phyloP scores from a whole-genome alignment of 495 filamentous ascomycete species.

The Tuber magnatum region DNA sequence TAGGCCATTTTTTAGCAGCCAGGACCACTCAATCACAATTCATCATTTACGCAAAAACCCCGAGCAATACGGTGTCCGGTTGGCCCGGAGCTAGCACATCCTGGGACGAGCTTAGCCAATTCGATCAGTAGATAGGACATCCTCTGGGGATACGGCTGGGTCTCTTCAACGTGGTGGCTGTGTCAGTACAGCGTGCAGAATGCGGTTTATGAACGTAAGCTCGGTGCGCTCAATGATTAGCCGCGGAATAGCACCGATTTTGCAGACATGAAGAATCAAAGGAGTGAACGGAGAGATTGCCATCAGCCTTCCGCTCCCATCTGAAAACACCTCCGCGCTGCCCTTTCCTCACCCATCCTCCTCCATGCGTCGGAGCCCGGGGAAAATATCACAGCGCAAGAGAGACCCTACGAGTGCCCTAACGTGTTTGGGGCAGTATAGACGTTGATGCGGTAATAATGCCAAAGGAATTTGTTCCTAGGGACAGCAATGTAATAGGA shows the following conservation, averaged over 20 bases:
- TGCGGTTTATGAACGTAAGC: neutral
- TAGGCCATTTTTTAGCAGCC: neutral
- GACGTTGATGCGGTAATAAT: neutral
- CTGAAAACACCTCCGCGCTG: neutral
- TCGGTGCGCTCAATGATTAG: no score
- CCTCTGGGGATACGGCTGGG: no score
- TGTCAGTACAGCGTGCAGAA: neutral
- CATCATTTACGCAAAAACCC: neutral
- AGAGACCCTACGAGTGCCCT: neutral
- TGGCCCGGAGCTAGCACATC: neutral
- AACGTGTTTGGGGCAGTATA: neutral
- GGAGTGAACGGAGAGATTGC: neutral
- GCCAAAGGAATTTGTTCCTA: neutral
- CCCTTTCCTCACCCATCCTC: neutral
- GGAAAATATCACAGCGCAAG: neutral
- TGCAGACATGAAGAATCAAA: neutral
- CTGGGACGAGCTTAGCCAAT: neutral
- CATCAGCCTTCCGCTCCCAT: neutral
- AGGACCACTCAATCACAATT: neutral
- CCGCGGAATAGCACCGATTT: no score
- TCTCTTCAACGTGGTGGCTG: no score
- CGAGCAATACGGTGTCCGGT: neutral
- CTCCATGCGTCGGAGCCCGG: neutral
- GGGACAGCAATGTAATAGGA: neutral
- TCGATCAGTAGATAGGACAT: neutral